Conservation (phyloP, 2,329 filamentous ascomycete genomes). For the Zymoseptoria tritici region DNA sequence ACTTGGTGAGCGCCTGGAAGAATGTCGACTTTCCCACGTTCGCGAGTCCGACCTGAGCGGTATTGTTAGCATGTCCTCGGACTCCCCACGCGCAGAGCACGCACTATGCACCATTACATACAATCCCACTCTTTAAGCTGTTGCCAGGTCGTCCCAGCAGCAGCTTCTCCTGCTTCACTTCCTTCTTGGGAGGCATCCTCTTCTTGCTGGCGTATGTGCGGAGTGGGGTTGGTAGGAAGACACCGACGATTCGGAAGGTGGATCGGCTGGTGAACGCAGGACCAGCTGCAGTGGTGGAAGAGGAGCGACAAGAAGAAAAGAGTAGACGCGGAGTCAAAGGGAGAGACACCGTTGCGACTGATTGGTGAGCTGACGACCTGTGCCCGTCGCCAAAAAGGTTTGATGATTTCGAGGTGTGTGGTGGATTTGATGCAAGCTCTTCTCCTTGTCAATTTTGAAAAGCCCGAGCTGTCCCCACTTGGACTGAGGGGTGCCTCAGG, state of each 20-base stretch:
- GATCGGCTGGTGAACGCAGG: conserved; percentile 24
- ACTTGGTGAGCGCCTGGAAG: conserved; percentile 99
- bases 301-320: conserved; percentile 18
- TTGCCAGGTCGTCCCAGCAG: background rate
- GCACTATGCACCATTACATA: conserved; percentile 50
- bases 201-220: conserved; percentile 49
- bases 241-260: conserved; percentile 9
- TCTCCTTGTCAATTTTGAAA: background rate
- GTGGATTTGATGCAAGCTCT: background rate
- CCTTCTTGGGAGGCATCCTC: conserved; percentile 96
- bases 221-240: conserved; percentile 15
- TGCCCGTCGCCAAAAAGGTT: conserved; percentile 22
- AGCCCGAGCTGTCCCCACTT: background rate
- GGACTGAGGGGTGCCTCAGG: background rate
- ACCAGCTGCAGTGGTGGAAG: conserved; percentile 26
- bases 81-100: conserved; percentile 24
- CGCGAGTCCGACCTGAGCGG: conserved; percentile 78
- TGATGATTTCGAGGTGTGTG: background rate
- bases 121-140: conserved; percentile 96
- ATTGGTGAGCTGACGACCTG: conserved; percentile 21
- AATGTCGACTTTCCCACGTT: conserved; percentile 99
- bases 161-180: conserved; percentile 74
- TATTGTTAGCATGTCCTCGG: conserved; percentile 36
- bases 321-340: conserved; percentile 18
- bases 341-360: conserved; percentile 21